These are phyloP conservation scores for Leptographium lundbergii DNA, from an alignment of 2,329 filamentous ascomycete genomes.

Conservation along the genomic window DNA sequence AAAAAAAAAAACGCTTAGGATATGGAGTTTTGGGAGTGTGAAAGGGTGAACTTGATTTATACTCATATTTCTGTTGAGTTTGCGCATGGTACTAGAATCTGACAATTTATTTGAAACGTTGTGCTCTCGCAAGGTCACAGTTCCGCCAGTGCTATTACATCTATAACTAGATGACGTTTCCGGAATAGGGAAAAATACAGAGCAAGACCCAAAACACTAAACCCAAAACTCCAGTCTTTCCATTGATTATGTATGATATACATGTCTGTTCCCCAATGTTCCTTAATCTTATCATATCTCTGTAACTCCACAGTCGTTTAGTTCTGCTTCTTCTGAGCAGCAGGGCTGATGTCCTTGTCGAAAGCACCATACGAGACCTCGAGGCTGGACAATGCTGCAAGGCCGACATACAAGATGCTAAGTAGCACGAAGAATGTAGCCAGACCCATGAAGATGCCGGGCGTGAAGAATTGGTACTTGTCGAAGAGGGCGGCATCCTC, in stretches of 20 bases:
- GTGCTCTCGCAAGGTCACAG: background rate
- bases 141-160: background rate
- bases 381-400: conserved; percentile 65
- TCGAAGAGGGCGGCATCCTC: conserved; percentile 58
- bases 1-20: background rate
- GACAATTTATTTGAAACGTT: background rate
- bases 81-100: background rate
- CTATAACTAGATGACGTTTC: background rate
- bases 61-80: background rate
- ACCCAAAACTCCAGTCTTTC: background rate
- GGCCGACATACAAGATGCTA: conserved; percentile 64
- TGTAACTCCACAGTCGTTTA: conserved; percentile 11
- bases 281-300: background rate
- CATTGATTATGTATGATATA: background rate
- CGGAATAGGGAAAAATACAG: background rate
- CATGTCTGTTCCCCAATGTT: background rate
- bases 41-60: background rate
- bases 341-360: conserved; percentile 89
- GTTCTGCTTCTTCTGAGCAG: conserved; percentile 71
- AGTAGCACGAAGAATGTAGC: conserved; percentile 59
- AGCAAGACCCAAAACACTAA: background rate
- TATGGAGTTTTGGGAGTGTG: background rate
- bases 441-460: conserved; percentile 82
- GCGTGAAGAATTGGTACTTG: conserved; percentile 88
- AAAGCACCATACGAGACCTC: conserved; percentile 91